These are phyloP conservation scores for Saturnispora halmiae DNA, from an alignment of 805 yeast species.

Conservation along the genomic window DNA sequence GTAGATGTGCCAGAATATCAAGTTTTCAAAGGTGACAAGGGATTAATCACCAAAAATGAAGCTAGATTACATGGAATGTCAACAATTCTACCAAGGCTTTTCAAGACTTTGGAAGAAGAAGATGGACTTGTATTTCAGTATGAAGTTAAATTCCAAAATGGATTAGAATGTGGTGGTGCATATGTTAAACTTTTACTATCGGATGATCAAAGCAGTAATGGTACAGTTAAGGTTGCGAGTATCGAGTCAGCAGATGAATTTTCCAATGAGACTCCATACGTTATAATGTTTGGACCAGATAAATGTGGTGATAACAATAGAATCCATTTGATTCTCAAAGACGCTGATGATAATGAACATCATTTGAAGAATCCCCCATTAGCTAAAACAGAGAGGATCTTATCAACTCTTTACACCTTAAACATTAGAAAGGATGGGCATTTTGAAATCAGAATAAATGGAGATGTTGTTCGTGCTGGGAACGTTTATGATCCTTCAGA, in stretches of 20 bases:
- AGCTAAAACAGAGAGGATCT: conserved; percentile 35
- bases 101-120: conserved; percentile 42
- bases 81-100: conserved; percentile 44
- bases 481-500: conserved; percentile 45
- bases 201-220: conserved; percentile 30
- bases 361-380: conserved; percentile 61
- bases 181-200: conserved; percentile 64
- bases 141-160: conserved; percentile 78
- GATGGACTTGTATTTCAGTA: conserved; percentile 76
- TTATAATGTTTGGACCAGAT: conserved; percentile 93
- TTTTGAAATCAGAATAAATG: conserved; percentile 77
- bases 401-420: conserved; percentile 66
- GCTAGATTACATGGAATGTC: conserved; percentile 82
- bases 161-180: conserved; percentile 81
- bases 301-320: conserved; percentile 74
- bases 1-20: conserved; percentile 57
- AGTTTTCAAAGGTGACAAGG: conserved; percentile 59
- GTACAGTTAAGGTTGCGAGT: conserved; percentile 2
- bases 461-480: conserved; percentile 64
- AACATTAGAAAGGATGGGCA: conserved; percentile 55
- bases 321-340: conserved; percentile 65
- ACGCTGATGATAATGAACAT: conserved; percentile 62
- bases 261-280: conserved; percentile 61
- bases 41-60: conserved; percentile 64
- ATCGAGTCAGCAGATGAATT: conserved; percentile 32